A percentile compares a stretch with the other conserved stretches of the same genome.
Evolutionary conservation across 371 early-diverging fungal species (phyloP).

Genomic region (Lichtheimia corymbifera): DNA sequence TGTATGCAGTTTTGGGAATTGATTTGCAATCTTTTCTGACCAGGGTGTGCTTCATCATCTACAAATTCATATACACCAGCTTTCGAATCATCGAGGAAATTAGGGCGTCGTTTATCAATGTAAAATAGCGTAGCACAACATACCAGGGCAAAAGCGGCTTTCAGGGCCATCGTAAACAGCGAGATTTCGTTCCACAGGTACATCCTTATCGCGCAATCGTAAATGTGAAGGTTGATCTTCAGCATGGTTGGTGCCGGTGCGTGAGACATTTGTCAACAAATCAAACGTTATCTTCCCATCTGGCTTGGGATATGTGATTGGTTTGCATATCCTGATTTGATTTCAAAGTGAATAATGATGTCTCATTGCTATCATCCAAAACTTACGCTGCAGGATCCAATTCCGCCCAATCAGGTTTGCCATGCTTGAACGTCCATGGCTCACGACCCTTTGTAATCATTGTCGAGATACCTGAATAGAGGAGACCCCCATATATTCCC

Average conservation of each 20-base stretch:
- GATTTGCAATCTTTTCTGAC: conserved; percentile 93
- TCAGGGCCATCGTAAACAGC: conserved; percentile 95
- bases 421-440: conserved; percentile 95
- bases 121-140: background rate
- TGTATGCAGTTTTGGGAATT: conserved; percentile 98
- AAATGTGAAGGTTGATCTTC: conserved; percentile 97
- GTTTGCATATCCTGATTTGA: conserved; percentile 53
- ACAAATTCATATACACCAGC: conserved; percentile 99
- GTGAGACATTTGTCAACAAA: conserved; percentile 87
- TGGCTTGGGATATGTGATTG: conserved; percentile 97
- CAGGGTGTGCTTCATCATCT: conserved; percentile 87
- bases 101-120: background rate
- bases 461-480: conserved; percentile 90
- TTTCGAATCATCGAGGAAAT: conserved; percentile 19
- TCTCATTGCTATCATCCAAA: background rate
- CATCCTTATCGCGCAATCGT: conserved; percentile 67
- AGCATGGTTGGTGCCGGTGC: conserved; percentile 94
- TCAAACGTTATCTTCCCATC: conserved; percentile 95
- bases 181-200: conserved; percentile 84
- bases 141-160: conserved; percentile 93
- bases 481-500: conserved; percentile 87
- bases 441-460: conserved; percentile 85
- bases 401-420: conserved; percentile 80
- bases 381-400: conserved; percentile 68
- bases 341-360: conserved; percentile 7